Evolutionary conservation across 768 basidiomycete genomes (phyloP), one percentile per base, ranked within the genome.

Genomic region (Lentinula boryana): DNA sequence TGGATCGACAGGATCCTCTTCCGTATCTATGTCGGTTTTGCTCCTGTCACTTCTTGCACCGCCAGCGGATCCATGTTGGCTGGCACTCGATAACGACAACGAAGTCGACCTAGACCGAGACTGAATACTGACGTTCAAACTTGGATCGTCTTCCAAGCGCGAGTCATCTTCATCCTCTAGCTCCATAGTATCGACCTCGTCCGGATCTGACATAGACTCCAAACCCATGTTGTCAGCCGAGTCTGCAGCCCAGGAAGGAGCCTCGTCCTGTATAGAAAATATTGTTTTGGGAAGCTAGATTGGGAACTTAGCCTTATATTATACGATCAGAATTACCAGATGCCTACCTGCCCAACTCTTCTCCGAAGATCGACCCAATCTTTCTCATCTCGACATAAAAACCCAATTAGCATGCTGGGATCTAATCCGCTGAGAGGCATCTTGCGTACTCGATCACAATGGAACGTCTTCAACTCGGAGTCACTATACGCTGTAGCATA

Each of bases 351-450:
- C 1, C 75, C 78, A 38, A 93, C 86, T 55, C 93, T 78, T 61
- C 72, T 76, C 63, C 85, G 80, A 59, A 98, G 83, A 73, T 98
- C 93, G 15, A 79, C 71, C 91, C 93, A 98, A 58, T 98, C 96
- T 16, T 69, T 76, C 73, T 93, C 89, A 68, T 91, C 85, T 66
- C 83, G 84, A 70, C 89, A 88, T 65, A 98, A 69, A 70, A 99
- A 98, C 10, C 95, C 95, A 62, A 98, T 82, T 6, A 99, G 77
- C 97, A 99, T 98, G 66, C 94, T 97, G 23, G 96, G 97, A 71
- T 98, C 97, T 58, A 99, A 76, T 32, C 89, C 90, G 43, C 85
- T 84, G 38, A 98, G 73, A 0, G 89, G 89, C 91, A 98, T 96
- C 84, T 96, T 98, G 69, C 93, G 81, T 41, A 98, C 89, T 16